These are phyloP conservation scores for Fusarium guadeloupense DNA, from an alignment of 2,329 filamentous ascomycete species.

Conservation along the genomic window DNA sequence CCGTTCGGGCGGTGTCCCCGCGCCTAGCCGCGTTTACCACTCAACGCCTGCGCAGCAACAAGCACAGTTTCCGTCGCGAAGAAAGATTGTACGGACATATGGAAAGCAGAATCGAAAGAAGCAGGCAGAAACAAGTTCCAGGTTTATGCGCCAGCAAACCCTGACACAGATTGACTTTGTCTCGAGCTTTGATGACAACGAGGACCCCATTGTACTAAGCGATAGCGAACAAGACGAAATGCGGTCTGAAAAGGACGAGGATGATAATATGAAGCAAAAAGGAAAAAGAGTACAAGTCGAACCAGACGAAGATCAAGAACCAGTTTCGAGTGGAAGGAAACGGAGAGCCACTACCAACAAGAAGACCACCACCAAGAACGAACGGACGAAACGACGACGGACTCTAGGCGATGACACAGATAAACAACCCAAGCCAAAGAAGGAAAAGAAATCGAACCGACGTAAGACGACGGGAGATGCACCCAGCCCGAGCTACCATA, in stretches of 20 bases:
- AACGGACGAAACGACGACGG: slow-evolving; percentile 41
- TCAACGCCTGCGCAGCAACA: slow-evolving; percentile 52
- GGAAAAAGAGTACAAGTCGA: slow-evolving; percentile 26
- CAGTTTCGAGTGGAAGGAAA: slow-evolving; percentile 40
- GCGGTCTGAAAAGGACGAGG: slow-evolving; percentile 29
- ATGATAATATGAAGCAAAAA: slow-evolving; percentile 26
- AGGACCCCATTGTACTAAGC: slow-evolving; percentile 40
- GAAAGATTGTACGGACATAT: slow-evolving; percentile 49
- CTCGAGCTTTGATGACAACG: slow-evolving; percentile 47
- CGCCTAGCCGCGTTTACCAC: slow-evolving; percentile 52
- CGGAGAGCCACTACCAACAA: slow-evolving; percentile 26
- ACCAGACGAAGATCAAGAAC: slow-evolving; percentile 34
- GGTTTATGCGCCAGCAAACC: slow-evolving; percentile 52
- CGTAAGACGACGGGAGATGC: slow-evolving; percentile 48
- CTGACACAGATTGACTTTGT: slow-evolving; percentile 55
- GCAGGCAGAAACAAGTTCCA: slow-evolving; percentile 23
- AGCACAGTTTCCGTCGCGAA: slow-evolving; percentile 50
- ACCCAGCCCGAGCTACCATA: slow-evolving; percentile 49
- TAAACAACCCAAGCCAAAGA: slow-evolving; percentile 27
- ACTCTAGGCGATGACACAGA: slow-evolving; percentile 42
- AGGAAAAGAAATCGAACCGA: slow-evolving; percentile 31
- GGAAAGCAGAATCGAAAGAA: slow-evolving; percentile 41
- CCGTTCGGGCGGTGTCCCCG: slow-evolving; percentile 50
- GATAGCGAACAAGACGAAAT: slow-evolving; percentile 43
- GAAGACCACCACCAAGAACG: slow-evolving; percentile 16